Base-by-base conservation (phyloP, 192 early-diverging fungal genomes). In the Piromyces finnis region DNA sequence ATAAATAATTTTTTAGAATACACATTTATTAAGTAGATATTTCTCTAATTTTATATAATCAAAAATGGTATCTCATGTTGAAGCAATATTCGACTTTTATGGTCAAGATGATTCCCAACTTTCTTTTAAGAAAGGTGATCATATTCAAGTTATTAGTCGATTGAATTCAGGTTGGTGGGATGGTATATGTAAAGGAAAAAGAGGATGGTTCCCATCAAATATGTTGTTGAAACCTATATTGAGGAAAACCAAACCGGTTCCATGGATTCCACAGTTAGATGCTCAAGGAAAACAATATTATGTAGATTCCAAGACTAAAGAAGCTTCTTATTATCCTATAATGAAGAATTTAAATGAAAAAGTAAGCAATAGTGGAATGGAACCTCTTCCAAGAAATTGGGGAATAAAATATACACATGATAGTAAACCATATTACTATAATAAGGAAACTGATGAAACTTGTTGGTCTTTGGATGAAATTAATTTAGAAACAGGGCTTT, bases 151-250 rank as follows among this genome's bases (percentile, higher is more conserved):
- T 12, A 85, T 97, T 14, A 92, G 91, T 14, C 93, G 94, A 80
- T 91, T 98, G 30, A 90, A 93, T 80, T 94, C 94, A 1, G 97
- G 96, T 18, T 99, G 97, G 97, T 99, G 97, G 97, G 95, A 97
- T 82, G 97, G 97, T 22, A 83, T 92, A 80, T 93, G 91, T 83
- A 88, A 88, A 79, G 91, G 88, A 77, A 85, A 90, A 81, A 90
- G 94, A 77, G 97, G 97, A 28, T 87, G 87, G 88, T 88, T 89
- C 81, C 88, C 88, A 22, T 89, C 88, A 36, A 89, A 90, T 89
- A 83, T 81, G 85, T 89, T 29, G 37, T 5, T n/a, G 81, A 81
- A 59, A 68, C 85, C 29, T 78, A 81, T 30, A 29, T 39, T 30
- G 37, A 28, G 28, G 82, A 35, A 81, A 29, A 28, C 78, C 81